Evolutionary conservation across 495 filamentous ascomycete genomes (phyloP).

Genomic region (Hypoxylon lenormandii): DNA sequence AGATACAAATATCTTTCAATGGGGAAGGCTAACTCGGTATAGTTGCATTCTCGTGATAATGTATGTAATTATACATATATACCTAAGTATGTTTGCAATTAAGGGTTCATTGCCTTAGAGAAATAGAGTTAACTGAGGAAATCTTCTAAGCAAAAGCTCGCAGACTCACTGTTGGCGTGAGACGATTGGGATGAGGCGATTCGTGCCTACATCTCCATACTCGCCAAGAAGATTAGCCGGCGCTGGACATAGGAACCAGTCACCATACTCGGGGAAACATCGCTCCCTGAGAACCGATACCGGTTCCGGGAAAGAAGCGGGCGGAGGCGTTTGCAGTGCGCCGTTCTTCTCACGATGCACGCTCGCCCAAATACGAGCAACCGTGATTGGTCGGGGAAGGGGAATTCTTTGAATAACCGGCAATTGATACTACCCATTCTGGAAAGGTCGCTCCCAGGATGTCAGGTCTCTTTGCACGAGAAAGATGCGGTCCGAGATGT

Average conservation of each 20-base stretch:
- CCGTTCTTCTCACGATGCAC: slow-evolving; percentile 8
- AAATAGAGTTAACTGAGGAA: neutral
- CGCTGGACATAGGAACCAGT: neutral
- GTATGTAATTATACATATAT: neutral
- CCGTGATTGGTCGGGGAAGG: slow-evolving; percentile 25
- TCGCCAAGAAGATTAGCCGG: no score
- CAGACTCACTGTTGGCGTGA: slow-evolving; percentile 17
- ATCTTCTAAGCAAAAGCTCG: no score
- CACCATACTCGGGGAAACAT: slow-evolving; percentile 32
- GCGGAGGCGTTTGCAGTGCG: slow-evolving; percentile 1
- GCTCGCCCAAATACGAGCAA: neutral
- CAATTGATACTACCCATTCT: slow-evolving; percentile 8
- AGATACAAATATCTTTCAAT: no score
- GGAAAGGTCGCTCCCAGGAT: slow-evolving; percentile 16
- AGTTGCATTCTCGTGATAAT: no score
- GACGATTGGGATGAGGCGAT: neutral
- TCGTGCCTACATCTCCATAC: no score
- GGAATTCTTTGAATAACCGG: slow-evolving; percentile 11
- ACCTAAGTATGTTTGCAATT: neutral
- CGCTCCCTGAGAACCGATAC: slow-evolving; percentile 36
- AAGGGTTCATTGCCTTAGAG: neutral
- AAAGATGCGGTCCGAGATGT: neutral
- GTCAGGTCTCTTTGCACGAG: slow-evolving; percentile 3
- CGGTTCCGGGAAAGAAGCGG: slow-evolving; percentile 30
- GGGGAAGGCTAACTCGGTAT: no score